A percentile compares a stretch with the other conserved stretches of the same genome.
These are phyloP conservation scores for Tolypocladium inflatum DNA, from an alignment of 2,329 filamentous ascomycete species.

Conservation along the genomic window DNA sequence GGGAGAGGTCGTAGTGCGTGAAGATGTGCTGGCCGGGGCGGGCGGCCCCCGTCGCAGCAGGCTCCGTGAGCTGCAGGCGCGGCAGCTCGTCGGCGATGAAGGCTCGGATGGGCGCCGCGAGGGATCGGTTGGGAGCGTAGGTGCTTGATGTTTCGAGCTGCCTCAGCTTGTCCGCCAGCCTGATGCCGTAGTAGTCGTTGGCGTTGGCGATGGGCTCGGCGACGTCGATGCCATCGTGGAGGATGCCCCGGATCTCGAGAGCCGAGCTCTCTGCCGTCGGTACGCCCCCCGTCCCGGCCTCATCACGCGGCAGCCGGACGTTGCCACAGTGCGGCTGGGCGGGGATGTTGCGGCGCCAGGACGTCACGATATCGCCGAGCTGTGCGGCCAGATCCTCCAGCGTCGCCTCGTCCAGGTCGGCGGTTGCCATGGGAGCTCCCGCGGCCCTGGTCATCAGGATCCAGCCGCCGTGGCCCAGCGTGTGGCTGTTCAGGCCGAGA, in stretches of 20 bases:
- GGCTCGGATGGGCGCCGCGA: background rate
- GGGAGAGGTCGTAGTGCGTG: constrained; percentile 13
- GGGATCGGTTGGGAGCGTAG: constrained; percentile 2
- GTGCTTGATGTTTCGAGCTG: constrained; percentile 1
- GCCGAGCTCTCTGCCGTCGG: background rate
- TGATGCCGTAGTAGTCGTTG: constrained; percentile 5
- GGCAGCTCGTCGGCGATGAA: constrained; percentile 5
- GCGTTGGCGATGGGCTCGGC: constrained; percentile 5
- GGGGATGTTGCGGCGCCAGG: constrained; percentile 10
- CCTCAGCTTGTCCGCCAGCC: constrained; percentile 4
- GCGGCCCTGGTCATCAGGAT: constrained; percentile 9
- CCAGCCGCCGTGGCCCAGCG: constrained; percentile 8
- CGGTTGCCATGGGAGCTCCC: constrained; percentile 5
- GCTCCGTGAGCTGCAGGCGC: constrained; percentile 1
- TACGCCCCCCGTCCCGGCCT: background rate
- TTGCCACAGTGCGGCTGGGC: constrained; percentile 8
- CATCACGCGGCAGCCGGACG: constrained; percentile 1
- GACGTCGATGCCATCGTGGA: constrained; percentile 5
- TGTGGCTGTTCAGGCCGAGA: background rate
- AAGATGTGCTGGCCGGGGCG: constrained; percentile 4
- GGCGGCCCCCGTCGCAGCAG: background rate
- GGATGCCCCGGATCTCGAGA: background rate
- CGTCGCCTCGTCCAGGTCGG: constrained; percentile 4
- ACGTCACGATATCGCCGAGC: constrained; percentile 7
- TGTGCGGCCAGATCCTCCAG: constrained; percentile 6